phyloP scores from a whole-genome alignment of 2,329 filamentous ascomycete species.

The Pseudogymnoascus sp. region DNA sequence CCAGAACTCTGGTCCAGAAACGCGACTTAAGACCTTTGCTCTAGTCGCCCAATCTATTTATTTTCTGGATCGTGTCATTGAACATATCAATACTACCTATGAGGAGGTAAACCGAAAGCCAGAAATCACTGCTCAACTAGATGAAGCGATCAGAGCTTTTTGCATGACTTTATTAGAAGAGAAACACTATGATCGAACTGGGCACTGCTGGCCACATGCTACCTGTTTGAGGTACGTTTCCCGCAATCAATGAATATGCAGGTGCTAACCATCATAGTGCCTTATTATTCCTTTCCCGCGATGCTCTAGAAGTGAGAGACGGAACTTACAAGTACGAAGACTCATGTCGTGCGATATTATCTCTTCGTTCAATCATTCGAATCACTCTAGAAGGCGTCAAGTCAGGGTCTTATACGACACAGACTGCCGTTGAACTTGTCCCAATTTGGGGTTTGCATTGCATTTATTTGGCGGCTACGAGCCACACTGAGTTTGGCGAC shows the following conservation, averaged over 20 bases:
- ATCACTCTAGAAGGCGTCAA: not conserved
- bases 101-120: not conserved
- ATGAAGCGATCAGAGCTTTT: not conserved
- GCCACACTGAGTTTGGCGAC: not conserved
- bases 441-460: constrained; percentile 8
- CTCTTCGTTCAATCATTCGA: constrained; percentile 1
- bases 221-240: not conserved
- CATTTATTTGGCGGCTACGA: not conserved
- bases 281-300: not conserved
- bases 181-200: not conserved
- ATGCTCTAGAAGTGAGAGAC: constrained; percentile 3
- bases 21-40: not conserved
- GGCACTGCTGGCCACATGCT: constrained; percentile 6
- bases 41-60: not conserved
- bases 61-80: not conserved
- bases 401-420: constrained; percentile 1
- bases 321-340: constrained; percentile 8
- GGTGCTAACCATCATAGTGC: not conserved
- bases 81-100: constrained; percentile 3
- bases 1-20: not conserved
- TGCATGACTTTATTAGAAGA: not conserved
- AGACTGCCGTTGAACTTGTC: not conserved
- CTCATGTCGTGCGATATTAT: not conserved
- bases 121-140: not conserved
- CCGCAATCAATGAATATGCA: not conserved